A percentile compares a stretch with the other conserved stretches of the same genome.
phyloP scores from a whole-genome alignment of 2,329 filamentous ascomycete species.

The Fusarium robinianum region DNA sequence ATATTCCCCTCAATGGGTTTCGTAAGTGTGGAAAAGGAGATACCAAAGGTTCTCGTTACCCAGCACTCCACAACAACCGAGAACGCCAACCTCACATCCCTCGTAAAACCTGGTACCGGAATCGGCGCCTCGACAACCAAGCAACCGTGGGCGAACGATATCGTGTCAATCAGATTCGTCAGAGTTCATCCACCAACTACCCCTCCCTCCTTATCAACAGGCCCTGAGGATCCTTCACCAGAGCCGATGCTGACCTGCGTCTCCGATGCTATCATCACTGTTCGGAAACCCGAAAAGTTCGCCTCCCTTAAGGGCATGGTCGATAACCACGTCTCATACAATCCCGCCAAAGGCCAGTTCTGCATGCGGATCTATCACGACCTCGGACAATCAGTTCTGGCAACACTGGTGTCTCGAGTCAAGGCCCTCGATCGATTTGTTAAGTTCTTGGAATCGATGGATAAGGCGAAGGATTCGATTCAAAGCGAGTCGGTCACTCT shows the following conservation, averaged over 20 bases:
- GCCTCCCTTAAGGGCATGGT: slow-evolving; percentile 58
- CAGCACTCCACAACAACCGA: slow-evolving; percentile 6
- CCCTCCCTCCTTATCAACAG: slow-evolving; percentile 20
- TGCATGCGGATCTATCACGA: slow-evolving; percentile 62
- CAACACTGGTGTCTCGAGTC: slow-evolving; percentile 62
- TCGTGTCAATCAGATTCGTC: slow-evolving; percentile 62
- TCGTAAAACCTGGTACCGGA: slow-evolving; percentile 29
- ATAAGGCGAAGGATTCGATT: slow-evolving; percentile 58
- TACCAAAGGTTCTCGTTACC: slow-evolving; percentile 6
- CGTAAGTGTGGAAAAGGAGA: slow-evolving; percentile 26
- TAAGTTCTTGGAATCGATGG: slow-evolving; percentile 69
- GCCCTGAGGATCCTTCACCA: slow-evolving; percentile 8
- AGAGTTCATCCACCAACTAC: slow-evolving; percentile 43
- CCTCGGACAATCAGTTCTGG: slow-evolving; percentile 63
- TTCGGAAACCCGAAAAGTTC: slow-evolving; percentile 59
- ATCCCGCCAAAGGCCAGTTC: slow-evolving; percentile 63
- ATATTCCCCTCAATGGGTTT: slow-evolving; percentile 46
- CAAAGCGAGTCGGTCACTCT: slow-evolving; percentile 64
- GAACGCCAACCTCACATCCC: slow-evolving; percentile 29
- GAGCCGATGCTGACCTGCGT: slow-evolving; percentile 44
- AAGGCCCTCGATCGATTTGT: slow-evolving; percentile 72
- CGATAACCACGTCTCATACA: slow-evolving; percentile 63
- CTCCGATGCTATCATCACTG: slow-evolving; percentile 59
- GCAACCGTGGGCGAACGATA: slow-evolving; percentile 62
- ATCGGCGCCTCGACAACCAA: slow-evolving; percentile 32